phyloP scores from a whole-genome alignment of 2,329 filamentous ascomycete genomes.

The Pyrenochaeta sp. region DNA sequence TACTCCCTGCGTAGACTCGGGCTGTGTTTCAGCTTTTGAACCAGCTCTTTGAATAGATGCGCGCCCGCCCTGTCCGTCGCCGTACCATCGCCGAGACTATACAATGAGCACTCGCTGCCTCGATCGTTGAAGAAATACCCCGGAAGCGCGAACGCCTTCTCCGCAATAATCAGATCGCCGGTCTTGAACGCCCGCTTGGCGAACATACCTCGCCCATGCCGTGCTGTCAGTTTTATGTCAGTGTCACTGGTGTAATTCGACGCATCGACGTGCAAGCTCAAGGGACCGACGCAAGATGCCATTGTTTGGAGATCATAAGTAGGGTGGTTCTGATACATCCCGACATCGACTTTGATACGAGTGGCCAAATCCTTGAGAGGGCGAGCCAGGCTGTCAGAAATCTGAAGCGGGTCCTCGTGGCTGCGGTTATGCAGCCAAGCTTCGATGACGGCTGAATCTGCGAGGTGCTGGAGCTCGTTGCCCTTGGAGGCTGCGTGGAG shows the following conservation, averaged over 20 bases:
- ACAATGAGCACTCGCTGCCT: constrained; percentile 26
- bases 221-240: constrained; percentile 47
- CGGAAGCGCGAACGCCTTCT: constrained; percentile 59
- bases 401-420: constrained; percentile 18
- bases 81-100: constrained; percentile 34
- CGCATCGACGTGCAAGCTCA: constrained; percentile 31
- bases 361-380: constrained; percentile 26
- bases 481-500: too few species aligned
- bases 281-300: constrained; percentile 28
- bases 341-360: constrained; percentile 32
- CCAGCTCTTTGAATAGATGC: constrained; percentile 50
- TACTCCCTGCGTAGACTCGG: constrained; percentile 39
- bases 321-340: constrained; percentile 17
- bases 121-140: constrained; percentile 48
- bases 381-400: constrained; percentile 18
- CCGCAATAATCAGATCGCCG: constrained; percentile 62
- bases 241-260: constrained; percentile 28
- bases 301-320: constrained; percentile 26
- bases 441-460: constrained; percentile 8
- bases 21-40: constrained; percentile 58
- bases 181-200: constrained; percentile 56
- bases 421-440: constrained; percentile 24
- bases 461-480: constrained; percentile 12
- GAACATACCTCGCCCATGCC: constrained; percentile 60
- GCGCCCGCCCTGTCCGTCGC: constrained; percentile 46